Conservation (phyloP, 1,284 basidiomycete species). For the Fomitopsis pinicola region DNA sequence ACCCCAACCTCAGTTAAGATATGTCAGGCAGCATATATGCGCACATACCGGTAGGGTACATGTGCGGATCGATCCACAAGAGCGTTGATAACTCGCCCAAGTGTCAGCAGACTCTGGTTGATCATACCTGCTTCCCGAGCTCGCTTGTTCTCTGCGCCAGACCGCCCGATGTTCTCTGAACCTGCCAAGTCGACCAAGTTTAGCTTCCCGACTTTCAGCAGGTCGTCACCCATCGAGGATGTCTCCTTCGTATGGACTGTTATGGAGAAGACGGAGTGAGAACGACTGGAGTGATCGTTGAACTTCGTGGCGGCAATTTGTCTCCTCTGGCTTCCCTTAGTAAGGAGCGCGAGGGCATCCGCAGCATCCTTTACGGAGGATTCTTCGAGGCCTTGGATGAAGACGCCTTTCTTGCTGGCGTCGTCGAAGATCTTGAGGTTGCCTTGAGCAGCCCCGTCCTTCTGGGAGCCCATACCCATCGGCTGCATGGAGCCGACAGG, state of each 20-base stretch:
- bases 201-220: conserved; percentile 91
- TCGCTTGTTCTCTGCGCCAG: conserved; percentile 92
- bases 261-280: conserved; percentile 97
- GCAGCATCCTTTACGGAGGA: conserved; percentile 79
- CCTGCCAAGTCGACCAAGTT: conserved; percentile 98
- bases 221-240: conserved; percentile 77
- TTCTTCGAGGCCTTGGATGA: conserved; percentile 96
- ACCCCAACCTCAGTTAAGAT: conserved; percentile 11
- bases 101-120: conserved; percentile 94
- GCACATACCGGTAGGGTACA: conserved; percentile 84
- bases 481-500: conserved; percentile 60
- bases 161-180: conserved; percentile 95
- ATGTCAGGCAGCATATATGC: not conserved
- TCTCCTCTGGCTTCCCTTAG: conserved; percentile 85
- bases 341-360: conserved; percentile 83
- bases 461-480: conserved; percentile 55
- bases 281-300: conserved; percentile 96
- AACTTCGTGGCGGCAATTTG: conserved; percentile 97
- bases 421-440: conserved; percentile 94
- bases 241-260: conserved; percentile 92
- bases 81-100: conserved; percentile 96
- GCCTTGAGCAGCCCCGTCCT: conserved; percentile 39
- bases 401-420: conserved; percentile 78
- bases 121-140: conserved; percentile 99
- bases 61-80: conserved; percentile 91